A percentile compares a stretch with the other conserved stretches of the same genome.
These are phyloP conservation scores for Butyriboletus loyo DNA, from an alignment of 768 basidiomycete species.

Conservation along the genomic window DNA sequence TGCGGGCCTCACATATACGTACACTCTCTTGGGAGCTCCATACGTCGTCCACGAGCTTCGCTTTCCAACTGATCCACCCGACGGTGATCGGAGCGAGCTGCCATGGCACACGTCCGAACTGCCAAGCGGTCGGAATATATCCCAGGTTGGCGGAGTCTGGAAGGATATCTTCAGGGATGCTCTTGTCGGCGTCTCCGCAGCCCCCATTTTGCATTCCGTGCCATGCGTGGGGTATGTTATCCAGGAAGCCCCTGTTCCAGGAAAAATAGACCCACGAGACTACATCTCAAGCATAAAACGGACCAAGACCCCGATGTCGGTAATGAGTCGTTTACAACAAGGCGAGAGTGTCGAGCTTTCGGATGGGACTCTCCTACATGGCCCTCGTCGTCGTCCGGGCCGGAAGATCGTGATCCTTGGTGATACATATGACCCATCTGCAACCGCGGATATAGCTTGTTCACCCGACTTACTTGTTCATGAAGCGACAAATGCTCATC, in stretches of 20 bases:
- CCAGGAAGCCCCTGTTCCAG: conserved; percentile 65
- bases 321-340: conserved; percentile 63
- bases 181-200: conserved; percentile 64
- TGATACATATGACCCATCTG: conserved; percentile 80
- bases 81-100: conserved; percentile 48
- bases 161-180: conserved; percentile 55
- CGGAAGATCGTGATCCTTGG: conserved; percentile 81
- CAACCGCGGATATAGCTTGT: conserved; percentile 55
- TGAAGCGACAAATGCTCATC: conserved; percentile 86
- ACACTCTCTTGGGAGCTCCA: conserved; percentile 59
- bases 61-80: conserved; percentile 53
- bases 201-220: conserved; percentile 75
- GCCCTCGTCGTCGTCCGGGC: conserved; percentile 62
- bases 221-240: conserved; percentile 81
- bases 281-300: conserved; percentile 69
- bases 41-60: conserved; percentile 86
- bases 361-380: conserved; percentile 71
- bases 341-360: conserved; percentile 60
- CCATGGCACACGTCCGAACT: conserved; percentile 53
- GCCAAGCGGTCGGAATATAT: conserved; percentile 59
- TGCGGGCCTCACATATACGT: conserved; percentile 60
- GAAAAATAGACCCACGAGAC: conserved; percentile 67
- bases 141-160: conserved; percentile 61
- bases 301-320: conserved; percentile 65
- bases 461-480: conserved; percentile 77